Evolutionary conservation across 2,329 filamentous ascomycete genomes (phyloP).

Genomic region (Cytospora mali): DNA sequence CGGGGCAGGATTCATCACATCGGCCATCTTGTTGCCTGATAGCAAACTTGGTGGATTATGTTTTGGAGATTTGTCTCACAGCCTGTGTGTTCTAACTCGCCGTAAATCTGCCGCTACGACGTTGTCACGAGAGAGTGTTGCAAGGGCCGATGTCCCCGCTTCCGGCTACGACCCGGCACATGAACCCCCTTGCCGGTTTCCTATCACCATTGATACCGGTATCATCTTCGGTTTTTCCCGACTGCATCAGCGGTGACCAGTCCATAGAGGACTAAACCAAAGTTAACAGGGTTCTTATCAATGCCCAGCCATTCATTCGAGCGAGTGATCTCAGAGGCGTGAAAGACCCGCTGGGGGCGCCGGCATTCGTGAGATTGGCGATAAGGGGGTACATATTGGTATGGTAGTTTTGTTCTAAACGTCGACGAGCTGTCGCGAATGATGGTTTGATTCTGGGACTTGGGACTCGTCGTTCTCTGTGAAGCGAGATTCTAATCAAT

Average conservation of each 20-base stretch:
- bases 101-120: too few relatives aligned
- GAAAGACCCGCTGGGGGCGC: neutral
- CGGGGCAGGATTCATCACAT: neutral
- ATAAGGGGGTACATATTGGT: neutral
- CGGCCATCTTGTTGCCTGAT: constrained; percentile 6
- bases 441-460: too few relatives aligned
- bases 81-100: too few relatives aligned
- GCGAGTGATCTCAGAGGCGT: neutral
- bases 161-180: neutral
- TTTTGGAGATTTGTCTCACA: constrained; percentile 1
- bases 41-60: too few relatives aligned
- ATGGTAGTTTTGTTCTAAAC: neutral
- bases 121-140: too few relatives aligned
- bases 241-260: neutral
- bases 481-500: neutral
- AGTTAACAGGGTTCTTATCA: neutral
- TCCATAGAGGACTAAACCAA: neutral
- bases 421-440: neutral
- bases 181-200: constrained; percentile 3
- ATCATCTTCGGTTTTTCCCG: neutral
- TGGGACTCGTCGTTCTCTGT: neutral
- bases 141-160: neutral
- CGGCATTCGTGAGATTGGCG: neutral
- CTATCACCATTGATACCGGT: constrained; percentile 9
- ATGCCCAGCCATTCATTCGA: neutral